These are phyloP conservation scores for Kazachstania africana DNA, from an alignment of 805 yeast genomes.

Conservation along the genomic window DNA sequence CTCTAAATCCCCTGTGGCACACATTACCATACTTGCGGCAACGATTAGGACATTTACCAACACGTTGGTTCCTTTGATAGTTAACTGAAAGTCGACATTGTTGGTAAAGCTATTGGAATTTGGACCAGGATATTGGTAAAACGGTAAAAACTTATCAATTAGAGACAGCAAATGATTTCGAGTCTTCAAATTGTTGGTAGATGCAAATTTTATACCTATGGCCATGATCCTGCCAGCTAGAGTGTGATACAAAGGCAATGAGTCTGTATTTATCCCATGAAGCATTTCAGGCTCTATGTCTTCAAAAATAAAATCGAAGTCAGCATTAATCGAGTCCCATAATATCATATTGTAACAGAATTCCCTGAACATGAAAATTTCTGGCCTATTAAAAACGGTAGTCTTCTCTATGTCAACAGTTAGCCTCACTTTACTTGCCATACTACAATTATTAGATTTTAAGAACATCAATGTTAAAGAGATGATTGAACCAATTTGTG, in stretches of 20 bases:
- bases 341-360: conserved; percentile 52
- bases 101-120: neutral
- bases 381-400: conserved; percentile 44
- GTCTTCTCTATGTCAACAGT: conserved; percentile 23
- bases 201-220: conserved; percentile 66
- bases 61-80: conserved; percentile 38
- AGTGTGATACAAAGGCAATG: conserved; percentile 48
- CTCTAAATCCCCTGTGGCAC: conserved; percentile 83
- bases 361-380: conserved; percentile 53
- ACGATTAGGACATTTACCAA: conserved; percentile 51
- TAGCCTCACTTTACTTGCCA: conserved; percentile 52
- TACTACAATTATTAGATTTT: conserved; percentile 45
- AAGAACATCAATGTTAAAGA: conserved; percentile 68
- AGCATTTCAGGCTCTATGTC: conserved; percentile 4
- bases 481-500: conserved; percentile 56
- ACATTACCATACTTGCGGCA: conserved; percentile 64
- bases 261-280: conserved; percentile 41
- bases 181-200: conserved; percentile 45
- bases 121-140: conserved; percentile 28
- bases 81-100: conserved; percentile 44
- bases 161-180: conserved; percentile 31
- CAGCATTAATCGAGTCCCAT: conserved; percentile 53
- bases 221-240: conserved; percentile 68
- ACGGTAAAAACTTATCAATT: conserved; percentile 22
- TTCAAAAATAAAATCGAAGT: conserved; percentile 20